A percentile compares a stretch with the other conserved stretches of the same genome.
Evolutionary conservation across 495 filamentous ascomycete genomes (phyloP).

Genomic region (Talaromyces liani): DNA sequence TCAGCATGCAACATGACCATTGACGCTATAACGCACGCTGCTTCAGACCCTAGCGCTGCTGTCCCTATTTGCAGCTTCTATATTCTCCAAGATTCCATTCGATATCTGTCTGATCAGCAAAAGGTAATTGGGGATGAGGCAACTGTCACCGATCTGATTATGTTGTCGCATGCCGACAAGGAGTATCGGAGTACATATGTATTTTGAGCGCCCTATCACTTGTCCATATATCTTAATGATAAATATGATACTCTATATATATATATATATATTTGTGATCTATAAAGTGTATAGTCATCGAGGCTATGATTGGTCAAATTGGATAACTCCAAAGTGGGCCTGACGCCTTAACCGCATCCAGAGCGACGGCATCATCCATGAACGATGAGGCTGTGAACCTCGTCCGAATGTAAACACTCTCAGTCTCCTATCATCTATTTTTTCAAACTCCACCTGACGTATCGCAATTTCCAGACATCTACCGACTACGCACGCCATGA

Average conservation of each 20-base stretch:
- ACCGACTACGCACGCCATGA: background rate
- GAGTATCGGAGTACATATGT: background rate
- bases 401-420: background rate
- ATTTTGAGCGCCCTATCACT: background rate
- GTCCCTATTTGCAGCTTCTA: background rate
- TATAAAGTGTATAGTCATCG: background rate
- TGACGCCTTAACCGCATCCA: conserved; percentile 3
- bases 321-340: background rate
- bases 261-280: too few relatives aligned
- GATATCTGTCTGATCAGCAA: background rate
- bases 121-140: background rate
- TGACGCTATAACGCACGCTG: background rate
- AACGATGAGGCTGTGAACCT: background rate
- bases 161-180: background rate
- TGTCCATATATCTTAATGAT: background rate
- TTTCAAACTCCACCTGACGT: background rate
- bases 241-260: background rate
- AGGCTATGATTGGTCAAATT: background rate
- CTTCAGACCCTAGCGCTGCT: background rate
- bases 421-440: background rate
- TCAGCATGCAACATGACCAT: background rate
- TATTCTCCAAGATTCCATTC: background rate
- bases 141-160: background rate
- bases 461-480: background rate
- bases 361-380: background rate